Conservation (phyloP, 2,329 filamentous ascomycete species). For the Cladophialophora psammophila region DNA sequence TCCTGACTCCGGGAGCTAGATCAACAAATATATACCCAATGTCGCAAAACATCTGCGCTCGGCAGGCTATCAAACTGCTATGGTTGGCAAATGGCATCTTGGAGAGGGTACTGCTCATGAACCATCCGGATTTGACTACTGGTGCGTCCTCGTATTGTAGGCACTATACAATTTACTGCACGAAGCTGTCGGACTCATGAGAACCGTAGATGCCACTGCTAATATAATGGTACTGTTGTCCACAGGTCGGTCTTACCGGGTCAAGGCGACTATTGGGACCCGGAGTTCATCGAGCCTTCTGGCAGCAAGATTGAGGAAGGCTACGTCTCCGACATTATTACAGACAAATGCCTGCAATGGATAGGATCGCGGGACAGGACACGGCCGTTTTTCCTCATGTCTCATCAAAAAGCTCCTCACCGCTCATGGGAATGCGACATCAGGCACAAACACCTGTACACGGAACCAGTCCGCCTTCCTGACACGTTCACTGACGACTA, state of each 20-base stretch:
- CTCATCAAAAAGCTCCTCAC: conserved; percentile 64
- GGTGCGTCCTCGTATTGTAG: conserved; percentile 40
- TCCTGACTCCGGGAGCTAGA: conserved; percentile 43
- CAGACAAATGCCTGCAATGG: background rate
- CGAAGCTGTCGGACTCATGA: no score
- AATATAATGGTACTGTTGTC: no score
- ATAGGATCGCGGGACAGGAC: conserved; percentile 54
- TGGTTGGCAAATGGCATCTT: conserved; percentile 64
- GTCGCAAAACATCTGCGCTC: conserved; percentile 59
- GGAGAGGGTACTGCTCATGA: conserved; percentile 57
- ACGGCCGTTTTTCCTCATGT: conserved; percentile 63
- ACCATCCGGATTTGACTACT: conserved; percentile 61
- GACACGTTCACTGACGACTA: conserved; percentile 64
- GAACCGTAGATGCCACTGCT: no score
- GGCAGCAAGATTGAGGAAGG: conserved; percentile 48
- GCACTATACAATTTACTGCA: no score
- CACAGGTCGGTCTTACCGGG: conserved; percentile 54
- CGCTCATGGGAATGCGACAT: conserved; percentile 60
- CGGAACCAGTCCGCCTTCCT: conserved; percentile 55
- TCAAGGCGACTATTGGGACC: conserved; percentile 62
- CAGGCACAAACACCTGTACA: conserved; percentile 59
- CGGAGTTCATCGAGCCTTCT: conserved; percentile 55
- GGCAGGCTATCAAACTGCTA: conserved; percentile 59
- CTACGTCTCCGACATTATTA: conserved; percentile 55
- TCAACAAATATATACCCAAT: conserved; percentile 60